Base-by-base conservation (phyloP, 208 protist species). In the Leishmania turanica region DNA sequence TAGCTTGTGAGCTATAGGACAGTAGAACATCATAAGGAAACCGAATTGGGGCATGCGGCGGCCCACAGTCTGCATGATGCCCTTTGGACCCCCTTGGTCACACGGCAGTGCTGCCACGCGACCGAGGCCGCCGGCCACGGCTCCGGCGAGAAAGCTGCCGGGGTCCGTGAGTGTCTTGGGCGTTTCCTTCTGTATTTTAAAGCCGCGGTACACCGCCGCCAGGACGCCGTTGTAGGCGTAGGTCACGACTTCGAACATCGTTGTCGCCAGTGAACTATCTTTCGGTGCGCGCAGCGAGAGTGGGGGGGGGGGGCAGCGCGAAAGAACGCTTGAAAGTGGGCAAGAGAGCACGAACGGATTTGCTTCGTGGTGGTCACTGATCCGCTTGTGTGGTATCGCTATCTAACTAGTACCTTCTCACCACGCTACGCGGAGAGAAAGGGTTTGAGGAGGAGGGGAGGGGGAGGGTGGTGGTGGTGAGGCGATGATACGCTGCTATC, bases 1-100 rank as follows among this genome's bases (percentile, higher is more conserved):
- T 62, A 93, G 31, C 53, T 92, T 89, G 74, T 86, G 81, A 1
- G 94, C 92, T 68, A 94, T 58, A 34, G 91, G 89, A 64, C 87
- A 88, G 88, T 97, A 97, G 66, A 97, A 89, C 95, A 95, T 96
- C 93, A 97, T 96, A 27, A 97, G 88, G 40, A 92, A 71, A 1
- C 95, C 95, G 66, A 95, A 92, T 84, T 97, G 95, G 37, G 89
- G 91, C 80, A 90, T 91, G 53, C 95, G 92, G 7, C 95, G 90
- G 42, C 84, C 84, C 24, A 95, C 84, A 9, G 93, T 90, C 83
- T 96, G 92, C 75, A 70, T 60, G 24, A 89, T 54, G 58, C 95
- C 95, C 75, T 97, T 96, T n/a, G 87, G 70, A 24, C 95, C 93
- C 8, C 95, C 95, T 34, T 89, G 79, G 68, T 97, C 95, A 77